Evolutionary conservation across 495 filamentous ascomycete genomes (phyloP), one percentile per base, ranked within the genome.

Genomic region (Delitschia confertaspora): DNA sequence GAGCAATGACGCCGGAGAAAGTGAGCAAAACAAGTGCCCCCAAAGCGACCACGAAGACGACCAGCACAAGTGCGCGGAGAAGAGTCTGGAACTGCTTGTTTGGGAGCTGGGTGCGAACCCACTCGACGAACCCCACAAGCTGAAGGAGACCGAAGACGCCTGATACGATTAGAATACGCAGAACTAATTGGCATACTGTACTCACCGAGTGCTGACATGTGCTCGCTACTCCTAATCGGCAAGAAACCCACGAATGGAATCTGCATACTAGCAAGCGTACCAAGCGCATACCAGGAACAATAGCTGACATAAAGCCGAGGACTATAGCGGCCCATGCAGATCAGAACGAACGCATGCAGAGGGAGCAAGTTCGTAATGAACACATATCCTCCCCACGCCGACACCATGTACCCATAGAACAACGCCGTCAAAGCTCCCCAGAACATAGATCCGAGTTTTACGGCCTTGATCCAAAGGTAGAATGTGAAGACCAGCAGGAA

Each of bases 371-470:
- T 96, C 49, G 93, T 99, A 59, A 99, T 99, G 74, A 99, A 99
- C 50, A 95, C 93, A 64, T 99, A 99, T 61, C 93, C 93, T 70
- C 93, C 93, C 93, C 93, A 99, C 24, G 93, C 91, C 39, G 88
- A 88, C 27, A 99, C 93, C 93, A 99, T 99, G 74, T 99, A 99
- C 45, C 93, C 93, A 64, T 99, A 99, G 69, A 94, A 99, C 45
- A 99, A 68, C 25, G 93, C 93, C 47, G 88, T 88, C 48, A 95
- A 70, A 11, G 85, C 88, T 38, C 86, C 91, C 89, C 89, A 99
- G 64, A 94, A 83, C 42, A 88, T 82, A 13, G 89, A 95, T 20
- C 93, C 93, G 49, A 83, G 78, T 71, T 96, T 99, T 49, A 99
- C 72, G 1, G 91, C 83, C 71, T 95, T 96, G 67, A 99, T 94